Conservation (phyloP, 176 grass and related monocot genomes). For the Aegilops bicornis region DNA sequence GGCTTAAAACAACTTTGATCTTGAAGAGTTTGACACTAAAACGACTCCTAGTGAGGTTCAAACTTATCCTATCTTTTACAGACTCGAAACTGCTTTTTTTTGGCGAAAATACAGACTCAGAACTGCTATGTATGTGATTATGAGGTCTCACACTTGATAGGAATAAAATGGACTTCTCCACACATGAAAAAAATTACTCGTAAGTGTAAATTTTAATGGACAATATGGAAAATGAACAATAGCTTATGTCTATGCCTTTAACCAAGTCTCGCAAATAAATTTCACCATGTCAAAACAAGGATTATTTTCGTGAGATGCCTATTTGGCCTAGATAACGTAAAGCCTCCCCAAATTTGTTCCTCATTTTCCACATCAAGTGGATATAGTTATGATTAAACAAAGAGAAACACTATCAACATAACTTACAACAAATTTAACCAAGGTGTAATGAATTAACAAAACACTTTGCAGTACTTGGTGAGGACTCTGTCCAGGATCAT, state of each 20-base stretch:
- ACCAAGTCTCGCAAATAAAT: background rate
- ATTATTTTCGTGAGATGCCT: background rate
- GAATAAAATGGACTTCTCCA: no score
- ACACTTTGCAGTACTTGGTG: conserved; percentile 63
- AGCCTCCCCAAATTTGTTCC: background rate
- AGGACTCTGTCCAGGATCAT: conserved; percentile 78
- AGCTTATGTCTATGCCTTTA: background rate
- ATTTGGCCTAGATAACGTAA: conserved; percentile 3
- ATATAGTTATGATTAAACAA: background rate
- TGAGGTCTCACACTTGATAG: no score
- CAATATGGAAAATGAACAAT: conserved; percentile 11
- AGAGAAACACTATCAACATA: background rate
- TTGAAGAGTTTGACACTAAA: no score
- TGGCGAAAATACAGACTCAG: no score
- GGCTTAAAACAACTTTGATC: no score
- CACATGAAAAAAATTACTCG: background rate
- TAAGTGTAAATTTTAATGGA: background rate
- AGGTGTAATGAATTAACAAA: conserved; percentile 16
- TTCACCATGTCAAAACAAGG: background rate
- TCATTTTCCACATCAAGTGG: background rate
- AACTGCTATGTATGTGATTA: no score
- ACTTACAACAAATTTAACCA: background rate
- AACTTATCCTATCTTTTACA: no score
- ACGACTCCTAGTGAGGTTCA: no score
- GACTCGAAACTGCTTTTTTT: no score